Conservation (phyloP, 140 eudicot genomes). For the Oenanthe javanica region DNA sequence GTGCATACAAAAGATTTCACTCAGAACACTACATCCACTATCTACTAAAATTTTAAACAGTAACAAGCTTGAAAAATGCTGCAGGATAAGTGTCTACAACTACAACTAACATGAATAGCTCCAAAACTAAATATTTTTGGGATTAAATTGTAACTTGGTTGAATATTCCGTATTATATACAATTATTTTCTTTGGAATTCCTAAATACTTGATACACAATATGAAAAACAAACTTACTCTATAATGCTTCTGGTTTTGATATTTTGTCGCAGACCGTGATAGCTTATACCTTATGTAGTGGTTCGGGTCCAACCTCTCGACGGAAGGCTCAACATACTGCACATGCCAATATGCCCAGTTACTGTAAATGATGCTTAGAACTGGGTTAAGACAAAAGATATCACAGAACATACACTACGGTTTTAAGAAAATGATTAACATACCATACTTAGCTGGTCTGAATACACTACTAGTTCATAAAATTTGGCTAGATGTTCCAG, state of each 20-base stretch:
- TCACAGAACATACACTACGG: neutral
- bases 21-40: neutral
- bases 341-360: conserved; percentile 18
- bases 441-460: conserved; percentile 83
- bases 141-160: neutral
- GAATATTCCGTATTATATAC: neutral
- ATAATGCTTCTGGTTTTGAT: conserved; percentile 78
- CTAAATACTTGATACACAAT: neutral
- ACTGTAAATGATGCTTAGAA: neutral
- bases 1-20: neutral
- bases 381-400: neutral
- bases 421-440: neutral
- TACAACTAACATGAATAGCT: neutral
- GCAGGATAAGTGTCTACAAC: neutral
- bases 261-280: conserved; percentile 78
- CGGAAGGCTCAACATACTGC: conserved; percentile 90
- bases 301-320: conserved; percentile 73
- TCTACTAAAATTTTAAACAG: neutral
- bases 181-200: neutral
- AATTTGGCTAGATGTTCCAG: conserved; percentile 74
- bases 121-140: neutral
- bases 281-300: conserved; percentile 63
- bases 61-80: neutral
- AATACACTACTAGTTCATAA: conserved; percentile 79
- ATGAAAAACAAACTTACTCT: conserved; percentile 45